Evolutionary conservation across 2,329 filamentous ascomycete species (phyloP).

Genomic region (Fusarium duplospermum): DNA sequence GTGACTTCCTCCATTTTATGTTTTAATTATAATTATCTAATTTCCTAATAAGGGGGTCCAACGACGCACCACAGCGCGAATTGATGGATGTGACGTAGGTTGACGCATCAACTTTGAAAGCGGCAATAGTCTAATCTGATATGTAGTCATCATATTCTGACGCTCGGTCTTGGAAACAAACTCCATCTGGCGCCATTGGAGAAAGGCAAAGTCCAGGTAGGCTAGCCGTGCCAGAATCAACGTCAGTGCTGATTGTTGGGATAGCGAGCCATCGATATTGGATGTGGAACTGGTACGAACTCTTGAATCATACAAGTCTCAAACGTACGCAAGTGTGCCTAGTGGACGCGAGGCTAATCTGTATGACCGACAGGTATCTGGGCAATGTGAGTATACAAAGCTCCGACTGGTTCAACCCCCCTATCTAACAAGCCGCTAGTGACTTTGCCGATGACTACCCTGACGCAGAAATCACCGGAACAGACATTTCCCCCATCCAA

Average conservation of each 20-base stretch:
- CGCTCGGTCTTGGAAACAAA: conserved; percentile 34
- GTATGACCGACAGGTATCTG: conserved; percentile 49
- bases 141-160: conserved; percentile 36
- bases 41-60: conserved; percentile 27
- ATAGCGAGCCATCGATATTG: conserved; percentile 57
- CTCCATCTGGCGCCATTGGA: conserved; percentile 32
- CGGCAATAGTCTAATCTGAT: neutral
- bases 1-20: neutral
- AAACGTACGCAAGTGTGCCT: fast-evolving
- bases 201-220: conserved; percentile 42
- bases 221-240: fast-evolving
- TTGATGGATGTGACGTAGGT: conserved; percentile 39
- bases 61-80: conserved; percentile 36
- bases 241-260: conserved; percentile 12
- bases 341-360: neutral
- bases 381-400: conserved; percentile 49
- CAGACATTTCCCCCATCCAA: conserved; percentile 68
- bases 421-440: conserved; percentile 47
- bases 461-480: conserved; percentile 58
- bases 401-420: too few relatives aligned
- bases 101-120: fast-evolving
- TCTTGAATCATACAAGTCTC: neutral
- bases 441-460: conserved; percentile 60
- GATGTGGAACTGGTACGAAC: conserved; percentile 65
- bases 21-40: neutral